Evolutionary conservation across 371 early-diverging fungal species (phyloP).

Genomic region (Globomyces sp.): DNA sequence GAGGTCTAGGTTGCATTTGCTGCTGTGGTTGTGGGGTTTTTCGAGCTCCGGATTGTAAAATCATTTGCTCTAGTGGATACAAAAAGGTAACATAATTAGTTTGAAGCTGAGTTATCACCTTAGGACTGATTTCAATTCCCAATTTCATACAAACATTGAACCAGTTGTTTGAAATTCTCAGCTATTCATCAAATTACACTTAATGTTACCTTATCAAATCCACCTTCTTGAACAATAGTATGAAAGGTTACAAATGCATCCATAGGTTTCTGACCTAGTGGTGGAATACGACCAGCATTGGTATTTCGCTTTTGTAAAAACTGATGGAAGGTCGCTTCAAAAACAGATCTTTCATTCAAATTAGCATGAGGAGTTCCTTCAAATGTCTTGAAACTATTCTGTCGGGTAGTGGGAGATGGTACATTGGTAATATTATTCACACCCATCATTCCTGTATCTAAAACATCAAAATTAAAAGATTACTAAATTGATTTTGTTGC

Average conservation of each 20-base stretch:
- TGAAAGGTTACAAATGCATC: constrained; percentile 11
- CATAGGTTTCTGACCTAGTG: not conserved
- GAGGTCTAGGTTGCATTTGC: too few species aligned
- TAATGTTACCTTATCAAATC: constrained; percentile 6
- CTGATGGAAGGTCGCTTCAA: constrained; percentile 5
- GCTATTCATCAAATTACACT: not conserved
- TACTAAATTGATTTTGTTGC: too few species aligned
- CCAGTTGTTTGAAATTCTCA: constrained; percentile 5
- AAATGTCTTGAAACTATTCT: too few species aligned
- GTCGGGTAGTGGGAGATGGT: too few species aligned
- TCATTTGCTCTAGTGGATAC: constrained; percentile 9
- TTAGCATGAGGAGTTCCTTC: not conserved
- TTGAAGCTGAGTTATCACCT: not conserved
- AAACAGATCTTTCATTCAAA: not conserved
- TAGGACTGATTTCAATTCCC: not conserved
- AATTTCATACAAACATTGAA: not conserved
- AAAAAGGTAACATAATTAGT: not conserved
- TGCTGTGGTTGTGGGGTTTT: too few species aligned
- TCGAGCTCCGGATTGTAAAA: not conserved
- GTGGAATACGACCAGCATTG: not conserved
- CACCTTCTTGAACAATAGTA: not conserved
- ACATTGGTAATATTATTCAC: too few species aligned
- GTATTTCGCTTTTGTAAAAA: constrained; percentile 5
- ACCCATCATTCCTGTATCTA: too few species aligned
- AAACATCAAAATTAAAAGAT: too few species aligned